Conservation (phyloP, 2,329 filamentous ascomycete genomes). For the Gaeumannomyces sp. region DNA sequence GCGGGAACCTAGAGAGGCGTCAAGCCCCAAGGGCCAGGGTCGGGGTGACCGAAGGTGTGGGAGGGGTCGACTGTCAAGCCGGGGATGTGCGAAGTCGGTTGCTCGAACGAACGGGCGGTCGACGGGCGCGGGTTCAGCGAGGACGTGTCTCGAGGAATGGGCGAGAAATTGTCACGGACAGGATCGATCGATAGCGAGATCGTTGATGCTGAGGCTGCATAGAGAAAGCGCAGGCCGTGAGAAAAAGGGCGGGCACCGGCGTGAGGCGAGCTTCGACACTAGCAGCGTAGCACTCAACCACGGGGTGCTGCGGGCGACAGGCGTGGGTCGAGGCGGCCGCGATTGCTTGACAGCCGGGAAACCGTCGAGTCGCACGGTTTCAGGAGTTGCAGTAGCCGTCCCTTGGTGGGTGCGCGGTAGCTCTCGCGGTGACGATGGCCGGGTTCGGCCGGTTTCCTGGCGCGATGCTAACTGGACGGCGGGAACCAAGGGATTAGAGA, state of each 20-base stretch:
- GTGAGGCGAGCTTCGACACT: slow-evolving; percentile 3
- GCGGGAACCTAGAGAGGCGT: slow-evolving; percentile 11
- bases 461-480: background rate
- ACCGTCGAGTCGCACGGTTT: slow-evolving; percentile 4
- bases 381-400: slow-evolving; percentile 7
- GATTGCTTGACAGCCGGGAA: background rate
- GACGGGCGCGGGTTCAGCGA: background rate
- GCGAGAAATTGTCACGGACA: background rate
- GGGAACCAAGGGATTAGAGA: background rate
- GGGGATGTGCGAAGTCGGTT: background rate
- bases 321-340: slow-evolving; percentile 1
- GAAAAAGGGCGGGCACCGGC: slow-evolving; percentile 1
- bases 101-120: background rate
- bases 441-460: background rate
- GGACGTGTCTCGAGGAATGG: background rate
- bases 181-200: background rate
- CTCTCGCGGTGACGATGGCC: background rate
- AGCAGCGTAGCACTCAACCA: background rate
- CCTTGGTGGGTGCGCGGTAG: slow-evolving; percentile 4
- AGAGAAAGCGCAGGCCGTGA: background rate
- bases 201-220: background rate
- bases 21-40: slow-evolving; percentile 1
- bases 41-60: background rate
- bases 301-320: background rate
- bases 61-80: background rate